phyloP scores from a whole-genome alignment of 176 grass and related monocot species.

The Triticum urartu region DNA sequence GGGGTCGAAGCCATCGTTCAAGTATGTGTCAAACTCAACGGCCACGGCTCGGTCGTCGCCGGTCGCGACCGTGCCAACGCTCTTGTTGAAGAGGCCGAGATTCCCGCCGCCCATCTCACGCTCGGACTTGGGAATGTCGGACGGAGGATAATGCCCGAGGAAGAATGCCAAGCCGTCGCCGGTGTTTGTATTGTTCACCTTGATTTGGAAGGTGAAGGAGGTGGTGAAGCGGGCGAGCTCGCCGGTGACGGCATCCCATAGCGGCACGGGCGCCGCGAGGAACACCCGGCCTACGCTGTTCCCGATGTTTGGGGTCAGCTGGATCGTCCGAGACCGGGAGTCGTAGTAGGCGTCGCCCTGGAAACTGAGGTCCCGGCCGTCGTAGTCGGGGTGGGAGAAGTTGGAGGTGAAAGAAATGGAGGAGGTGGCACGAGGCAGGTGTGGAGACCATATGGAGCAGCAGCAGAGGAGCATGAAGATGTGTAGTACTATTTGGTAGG shows the following conservation, averaged over 20 bases:
- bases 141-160: conserved; percentile 33
- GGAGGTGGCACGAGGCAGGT: background rate
- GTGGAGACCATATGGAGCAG: background rate
- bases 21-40: background rate
- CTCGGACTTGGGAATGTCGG: no score
- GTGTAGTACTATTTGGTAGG: background rate
- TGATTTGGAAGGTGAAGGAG: conserved; percentile 43
- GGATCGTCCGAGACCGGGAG: background rate
- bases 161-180: conserved; percentile 62
- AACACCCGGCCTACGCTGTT: conserved; percentile 5
- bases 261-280: conserved; percentile 1
- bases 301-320: background rate
- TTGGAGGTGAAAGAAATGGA: background rate
- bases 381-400: background rate
- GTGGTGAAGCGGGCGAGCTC: conserved; percentile 37
- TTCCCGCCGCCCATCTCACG: no score
- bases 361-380: background rate
- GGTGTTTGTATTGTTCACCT: background rate
- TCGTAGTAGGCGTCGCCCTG: background rate
- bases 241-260: conserved; percentile 27
- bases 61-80: background rate
- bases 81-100: no score
- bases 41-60: background rate
- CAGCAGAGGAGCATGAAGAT: background rate
- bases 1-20: background rate